These are phyloP conservation scores for Solanum pimpinellifolium DNA, from an alignment of 257 asterid genomes.

Conservation along the genomic window DNA sequence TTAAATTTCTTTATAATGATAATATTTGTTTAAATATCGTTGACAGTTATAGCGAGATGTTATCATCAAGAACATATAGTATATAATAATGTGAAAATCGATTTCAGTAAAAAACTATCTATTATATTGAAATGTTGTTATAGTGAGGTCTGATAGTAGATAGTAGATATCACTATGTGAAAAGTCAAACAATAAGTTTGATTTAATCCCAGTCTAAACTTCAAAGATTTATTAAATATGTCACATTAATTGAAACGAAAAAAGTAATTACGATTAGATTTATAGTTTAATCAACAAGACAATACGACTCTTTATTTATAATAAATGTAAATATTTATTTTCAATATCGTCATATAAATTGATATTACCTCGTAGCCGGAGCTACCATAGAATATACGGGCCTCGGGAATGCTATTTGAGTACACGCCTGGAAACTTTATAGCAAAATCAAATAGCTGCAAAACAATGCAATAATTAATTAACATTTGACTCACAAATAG, in stretches of 20 bases:
- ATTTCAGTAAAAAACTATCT: not conserved
- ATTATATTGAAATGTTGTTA: not conserved
- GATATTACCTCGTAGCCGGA: conserved; percentile 37
- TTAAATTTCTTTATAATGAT: not conserved
- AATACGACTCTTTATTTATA: not conserved
- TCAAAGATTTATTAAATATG: not conserved
- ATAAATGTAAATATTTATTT: not conserved
- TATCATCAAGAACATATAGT: not conserved
- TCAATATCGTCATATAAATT: not conserved
- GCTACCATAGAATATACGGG: conserved; percentile 30
- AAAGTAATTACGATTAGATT: not conserved
- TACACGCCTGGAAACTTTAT: conserved; percentile 18
- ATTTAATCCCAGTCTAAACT: not conserved
- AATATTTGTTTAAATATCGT: not conserved
- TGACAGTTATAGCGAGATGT: not conserved
- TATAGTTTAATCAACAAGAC: not conserved
- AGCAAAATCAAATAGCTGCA: conserved; percentile 53
- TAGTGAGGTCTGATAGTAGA: not conserved
- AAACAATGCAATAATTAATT: not conserved
- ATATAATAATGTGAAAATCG: not conserved
- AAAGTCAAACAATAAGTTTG: not conserved
- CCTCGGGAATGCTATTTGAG: conserved; percentile 33
- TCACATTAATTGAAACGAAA: not conserved
- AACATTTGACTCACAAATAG: not conserved
- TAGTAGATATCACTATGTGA: not conserved